Percentiles rank a stretch among this genome's conserved stretches.
Conservation (phyloP, 2,329 filamentous ascomycete species). For the Calonectria honghensis region DNA sequence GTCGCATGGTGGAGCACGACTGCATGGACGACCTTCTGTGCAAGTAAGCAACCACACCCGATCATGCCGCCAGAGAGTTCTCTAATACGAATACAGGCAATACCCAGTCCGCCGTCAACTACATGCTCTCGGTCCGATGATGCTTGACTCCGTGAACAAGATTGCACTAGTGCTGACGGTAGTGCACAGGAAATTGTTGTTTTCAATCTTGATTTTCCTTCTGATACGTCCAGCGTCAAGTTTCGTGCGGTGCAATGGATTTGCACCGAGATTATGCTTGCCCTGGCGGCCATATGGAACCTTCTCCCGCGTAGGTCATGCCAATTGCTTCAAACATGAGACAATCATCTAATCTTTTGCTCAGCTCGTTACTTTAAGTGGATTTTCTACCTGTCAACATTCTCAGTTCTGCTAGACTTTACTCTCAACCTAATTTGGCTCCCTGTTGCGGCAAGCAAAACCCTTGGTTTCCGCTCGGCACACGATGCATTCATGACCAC, state of each 20-base stretch:
- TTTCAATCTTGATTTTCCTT: slow-evolving; percentile 73
- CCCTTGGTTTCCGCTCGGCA: slow-evolving; percentile 74
- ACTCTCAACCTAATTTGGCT: slow-evolving; percentile 77
- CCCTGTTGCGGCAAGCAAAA: slow-evolving; percentile 73
- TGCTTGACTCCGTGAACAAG: background rate
- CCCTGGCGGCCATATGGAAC: slow-evolving; percentile 69
- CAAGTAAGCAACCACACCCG: slow-evolving; percentile 59
- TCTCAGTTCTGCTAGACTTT: slow-evolving; percentile 74
- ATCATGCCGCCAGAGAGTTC: no score
- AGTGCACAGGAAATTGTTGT: slow-evolving; percentile 71
- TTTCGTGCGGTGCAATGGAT: slow-evolving; percentile 79
- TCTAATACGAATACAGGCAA: slow-evolving; percentile 59
- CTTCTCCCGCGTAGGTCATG: slow-evolving; percentile 68
- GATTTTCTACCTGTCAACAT: slow-evolving; percentile 70
- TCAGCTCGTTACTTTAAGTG: slow-evolving; percentile 66
- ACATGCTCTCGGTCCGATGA: slow-evolving; percentile 68
- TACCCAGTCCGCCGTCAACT: slow-evolving; percentile 70
- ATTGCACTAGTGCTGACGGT: background rate
- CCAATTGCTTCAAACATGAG: no score
- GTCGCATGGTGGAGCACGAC: slow-evolving; percentile 80
- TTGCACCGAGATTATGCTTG: slow-evolving; percentile 71
- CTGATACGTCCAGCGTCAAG: slow-evolving; percentile 70
- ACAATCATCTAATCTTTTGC: background rate
- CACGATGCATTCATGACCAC: slow-evolving; percentile 77
- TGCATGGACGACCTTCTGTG: slow-evolving; percentile 76